Evolutionary conservation across 225 moss, liverwort and hornwort species (phyloP), one percentile per base, ranked within the genome.

Genomic region (Asterella californica): DNA sequence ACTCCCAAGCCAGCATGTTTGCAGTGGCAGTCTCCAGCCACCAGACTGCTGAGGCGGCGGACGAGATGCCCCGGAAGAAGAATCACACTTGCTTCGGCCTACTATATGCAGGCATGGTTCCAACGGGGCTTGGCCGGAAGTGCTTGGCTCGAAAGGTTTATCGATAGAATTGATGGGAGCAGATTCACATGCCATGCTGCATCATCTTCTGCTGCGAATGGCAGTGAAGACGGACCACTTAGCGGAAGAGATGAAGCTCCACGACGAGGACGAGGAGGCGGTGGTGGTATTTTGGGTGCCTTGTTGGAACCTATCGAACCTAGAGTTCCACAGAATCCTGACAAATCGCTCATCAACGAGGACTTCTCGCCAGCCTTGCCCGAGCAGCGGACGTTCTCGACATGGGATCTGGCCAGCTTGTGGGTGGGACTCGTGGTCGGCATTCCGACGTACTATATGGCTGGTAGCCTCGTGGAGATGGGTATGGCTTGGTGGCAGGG

Each of bases 401-500:
- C 85, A 15, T 86, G 85, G 91, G 94, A 96, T 83, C 78, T 96
- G 90, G 86, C 96, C 52, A 91, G 96, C 32, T 65, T 94, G 29
- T 96, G 96, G 96, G 88, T 96, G 53, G 94, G 94, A 42, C 77
- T 96, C 38, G 96, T 96, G 74, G 94, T 96, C 0, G 94, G 94
- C 34, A 94, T 96, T 27, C 96, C 96, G 25, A 94, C 94, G n/a
- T 96, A 96, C 42, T 96, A 96, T 83, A 92, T 96, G 96, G 96
- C 96, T 38, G 96, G 96, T n/a, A 94, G 91, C 78, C 80, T 96
- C 79, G 96, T 96, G 78, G 96, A 96, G 84, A 85, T 96, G 92
- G 96, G 96, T 0, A 96, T 96, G 96, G 87, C 96, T 12, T 96
- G 96, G 96, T 92, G 92, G 92, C 90, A 96, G 71, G 96, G 96